A percentile compares a stretch with the other conserved stretches of the same genome.
Conservation (phyloP, 805 yeast genomes). For the Helenozyma rhizophorensis region DNA sequence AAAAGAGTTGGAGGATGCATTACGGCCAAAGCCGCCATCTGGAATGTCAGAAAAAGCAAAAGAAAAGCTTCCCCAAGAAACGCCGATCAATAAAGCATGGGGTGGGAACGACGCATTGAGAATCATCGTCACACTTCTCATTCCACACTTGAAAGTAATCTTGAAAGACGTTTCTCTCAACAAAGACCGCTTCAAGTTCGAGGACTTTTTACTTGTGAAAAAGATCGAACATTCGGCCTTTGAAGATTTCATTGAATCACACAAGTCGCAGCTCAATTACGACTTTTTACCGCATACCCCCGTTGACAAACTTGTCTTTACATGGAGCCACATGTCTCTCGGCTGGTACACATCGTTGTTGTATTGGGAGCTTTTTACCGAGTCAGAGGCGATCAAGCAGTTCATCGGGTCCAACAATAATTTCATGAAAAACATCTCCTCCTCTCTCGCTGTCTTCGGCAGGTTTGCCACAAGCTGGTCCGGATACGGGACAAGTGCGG, state of each 20-base stretch:
- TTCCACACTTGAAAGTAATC: constrained; percentile 31
- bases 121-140: constrained; percentile 35
- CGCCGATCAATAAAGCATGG: constrained; percentile 51
- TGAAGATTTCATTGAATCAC: constrained; percentile 14
- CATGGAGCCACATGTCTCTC: constrained; percentile 59
- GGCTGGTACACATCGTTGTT: constrained; percentile 74
- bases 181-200: constrained; percentile 16
- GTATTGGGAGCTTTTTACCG: constrained; percentile 52
- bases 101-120: constrained; percentile 50
- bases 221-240: constrained; percentile 39
- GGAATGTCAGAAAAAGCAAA: constrained; percentile 60
- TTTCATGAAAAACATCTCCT: constrained; percentile 37
- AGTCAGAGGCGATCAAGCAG: constrained; percentile 8
- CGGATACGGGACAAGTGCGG: constrained; percentile 18
- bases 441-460: constrained; percentile 33
- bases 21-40: constrained; percentile 48
- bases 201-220: constrained; percentile 30
- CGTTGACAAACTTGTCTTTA: constrained; percentile 45
- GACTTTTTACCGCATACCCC: constrained; percentile 43
- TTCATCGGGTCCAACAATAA: constrained; percentile 21
- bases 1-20: constrained; percentile 30
- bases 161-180: constrained; percentile 24
- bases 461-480: constrained; percentile 37
- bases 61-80: constrained; percentile 48
- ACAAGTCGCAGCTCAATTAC: constrained; percentile 27